Evolutionary conservation across 2,329 filamentous ascomycete genomes (phyloP).

Genomic region (Colletotrichum tofieldiae): DNA sequence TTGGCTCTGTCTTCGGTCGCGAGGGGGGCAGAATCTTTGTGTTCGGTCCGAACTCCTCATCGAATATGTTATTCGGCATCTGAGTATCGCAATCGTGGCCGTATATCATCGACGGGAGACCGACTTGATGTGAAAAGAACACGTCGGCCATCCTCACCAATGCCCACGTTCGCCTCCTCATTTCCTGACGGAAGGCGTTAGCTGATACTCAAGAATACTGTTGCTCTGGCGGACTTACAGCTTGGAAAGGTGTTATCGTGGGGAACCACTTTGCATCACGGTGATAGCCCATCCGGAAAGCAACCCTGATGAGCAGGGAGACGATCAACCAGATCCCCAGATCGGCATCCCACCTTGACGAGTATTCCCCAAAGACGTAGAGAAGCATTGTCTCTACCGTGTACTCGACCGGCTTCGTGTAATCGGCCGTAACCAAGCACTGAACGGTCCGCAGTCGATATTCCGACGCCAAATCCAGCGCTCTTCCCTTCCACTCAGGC

Average conservation of each 20-base stretch:
- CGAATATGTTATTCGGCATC: conserved; percentile 83
- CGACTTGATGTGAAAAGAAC: conserved; percentile 82
- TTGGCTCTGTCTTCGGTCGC: conserved; percentile 78
- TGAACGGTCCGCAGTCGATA: conserved; percentile 84
- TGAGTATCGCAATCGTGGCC: conserved; percentile 83
- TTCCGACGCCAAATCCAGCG: conserved; percentile 72
- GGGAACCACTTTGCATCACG: conserved; percentile 83
- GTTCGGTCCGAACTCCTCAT: conserved; percentile 82
- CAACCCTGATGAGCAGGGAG: conserved; percentile 69
- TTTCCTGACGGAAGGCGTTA: conserved; percentile 67
- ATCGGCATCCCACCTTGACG: conserved; percentile 81
- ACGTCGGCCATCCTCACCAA: conserved; percentile 82
- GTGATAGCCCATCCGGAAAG: conserved; percentile 83
- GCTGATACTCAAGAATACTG: not conserved
- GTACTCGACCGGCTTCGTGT: conserved; percentile 81
- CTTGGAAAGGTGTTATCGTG: conserved; percentile 80
- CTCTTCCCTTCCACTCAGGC: conserved; percentile 80
- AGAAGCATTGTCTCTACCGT: conserved; percentile 85
- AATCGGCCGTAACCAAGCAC: conserved; percentile 82
- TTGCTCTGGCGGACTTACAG: conserved; percentile 59
- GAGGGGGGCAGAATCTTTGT: conserved; percentile 78
- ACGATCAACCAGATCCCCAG: conserved; percentile 74
- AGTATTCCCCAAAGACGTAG: conserved; percentile 83
- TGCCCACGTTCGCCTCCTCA: conserved; percentile 78
- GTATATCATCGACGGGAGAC: conserved; percentile 79